A percentile compares a stretch with the other conserved stretches of the same genome.
Conservation (phyloP, 352 stramenopile genomes). For the Phytophthora boehmeriae region DNA sequence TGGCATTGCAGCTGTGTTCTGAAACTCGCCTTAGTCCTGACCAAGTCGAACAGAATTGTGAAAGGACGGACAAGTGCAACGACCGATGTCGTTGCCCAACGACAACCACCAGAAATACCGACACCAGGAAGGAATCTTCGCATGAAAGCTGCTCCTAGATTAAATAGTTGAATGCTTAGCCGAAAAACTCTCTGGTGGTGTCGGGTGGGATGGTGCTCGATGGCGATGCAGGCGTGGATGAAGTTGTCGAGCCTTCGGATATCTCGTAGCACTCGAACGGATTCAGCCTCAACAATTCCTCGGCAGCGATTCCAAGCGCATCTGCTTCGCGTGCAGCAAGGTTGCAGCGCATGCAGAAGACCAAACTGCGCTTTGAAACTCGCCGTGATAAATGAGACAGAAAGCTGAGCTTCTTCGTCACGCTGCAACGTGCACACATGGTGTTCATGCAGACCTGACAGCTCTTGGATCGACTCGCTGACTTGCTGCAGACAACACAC, state of each 20-base stretch:
- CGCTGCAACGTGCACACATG: slow-evolving; percentile 27
- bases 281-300: slow-evolving; percentile 28
- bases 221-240: slow-evolving; percentile 22
- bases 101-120: slow-evolving; percentile 1
- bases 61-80: slow-evolving; percentile 1
- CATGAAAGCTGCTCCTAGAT: neutral
- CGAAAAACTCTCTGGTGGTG: slow-evolving; percentile 34
- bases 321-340: slow-evolving; percentile 17
- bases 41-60: neutral
- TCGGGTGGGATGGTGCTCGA: slow-evolving; percentile 30
- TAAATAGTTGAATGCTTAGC: slow-evolving; percentile 7
- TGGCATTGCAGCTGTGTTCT: slow-evolving; percentile 16
- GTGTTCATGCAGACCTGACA: slow-evolving; percentile 31
- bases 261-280: slow-evolving; percentile 26
- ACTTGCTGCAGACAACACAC: slow-evolving; percentile 26
- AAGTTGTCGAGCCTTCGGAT: slow-evolving; percentile 16
- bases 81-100: neutral
- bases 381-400: slow-evolving; percentile 13
- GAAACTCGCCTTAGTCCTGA: neutral
- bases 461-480: slow-evolving; percentile 7
- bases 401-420: slow-evolving; percentile 36
- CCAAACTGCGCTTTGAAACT: slow-evolving; percentile 24
- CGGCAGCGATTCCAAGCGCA: slow-evolving; percentile 29
- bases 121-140: neutral
- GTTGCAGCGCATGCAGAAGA: slow-evolving; percentile 40